Evolutionary conservation across 495 filamentous ascomycete species (phyloP).

Genomic region (Annulohypoxylon maeteangense): DNA sequence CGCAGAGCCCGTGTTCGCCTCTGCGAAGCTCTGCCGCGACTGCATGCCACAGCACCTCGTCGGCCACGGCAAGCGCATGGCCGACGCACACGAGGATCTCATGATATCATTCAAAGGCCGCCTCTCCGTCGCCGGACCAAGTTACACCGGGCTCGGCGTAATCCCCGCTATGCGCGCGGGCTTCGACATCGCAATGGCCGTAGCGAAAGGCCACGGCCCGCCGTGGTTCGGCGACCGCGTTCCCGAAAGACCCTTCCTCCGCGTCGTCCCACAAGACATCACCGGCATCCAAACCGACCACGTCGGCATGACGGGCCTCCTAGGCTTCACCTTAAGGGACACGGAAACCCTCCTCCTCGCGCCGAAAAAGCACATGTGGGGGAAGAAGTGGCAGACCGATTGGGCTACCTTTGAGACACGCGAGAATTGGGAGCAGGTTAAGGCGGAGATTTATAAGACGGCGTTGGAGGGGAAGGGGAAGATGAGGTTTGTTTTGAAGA

Average conservation of each 20-base stretch:
- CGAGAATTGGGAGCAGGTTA: not conserved
- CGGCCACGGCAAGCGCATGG: constrained; percentile 75
- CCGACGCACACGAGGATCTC: constrained; percentile 65
- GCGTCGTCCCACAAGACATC: not conserved
- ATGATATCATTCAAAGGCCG: constrained; percentile 66
- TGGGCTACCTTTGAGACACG: no score
- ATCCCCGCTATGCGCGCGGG: constrained; percentile 53
- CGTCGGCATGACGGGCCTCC: constrained; percentile 53
- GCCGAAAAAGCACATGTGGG: not conserved
- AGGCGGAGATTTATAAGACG: no score
- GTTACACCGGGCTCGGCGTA: constrained; percentile 66
- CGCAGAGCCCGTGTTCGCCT: constrained; percentile 57
- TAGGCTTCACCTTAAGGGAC: constrained; percentile 33
- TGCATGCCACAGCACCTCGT: constrained; percentile 93
- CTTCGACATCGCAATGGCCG: constrained; percentile 48
- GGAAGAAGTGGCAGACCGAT: not conserved
- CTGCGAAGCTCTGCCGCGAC: constrained; percentile 72
- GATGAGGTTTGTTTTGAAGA: no score
- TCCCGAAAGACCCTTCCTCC: not conserved
- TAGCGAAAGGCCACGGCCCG: constrained; percentile 39
- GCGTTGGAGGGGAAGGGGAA: not conserved
- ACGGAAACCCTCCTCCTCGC: not conserved
- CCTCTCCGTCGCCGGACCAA: constrained; percentile 81
- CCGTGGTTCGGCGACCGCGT: constrained; percentile 35
- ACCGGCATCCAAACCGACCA: not conserved